Evolutionary conservation across 768 basidiomycete genomes (phyloP), one percentile per base, ranked within the genome.

Genomic region (Sarcomyxa edulis): DNA sequence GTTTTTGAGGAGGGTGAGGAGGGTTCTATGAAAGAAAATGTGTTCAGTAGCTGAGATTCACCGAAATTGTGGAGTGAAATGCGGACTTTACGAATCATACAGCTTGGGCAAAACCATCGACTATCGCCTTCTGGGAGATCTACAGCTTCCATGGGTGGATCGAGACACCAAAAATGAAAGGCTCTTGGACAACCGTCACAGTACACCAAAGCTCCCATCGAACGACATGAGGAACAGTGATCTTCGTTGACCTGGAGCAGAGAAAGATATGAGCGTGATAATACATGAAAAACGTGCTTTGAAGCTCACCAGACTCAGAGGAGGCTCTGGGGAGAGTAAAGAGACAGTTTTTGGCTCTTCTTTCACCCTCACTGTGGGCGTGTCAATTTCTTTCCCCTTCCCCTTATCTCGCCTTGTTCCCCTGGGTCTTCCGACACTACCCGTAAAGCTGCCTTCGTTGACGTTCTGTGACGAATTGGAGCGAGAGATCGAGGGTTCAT

Each of bases 121-220:
- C 81, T 76, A 62, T 89, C 86, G 9, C 87, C 85, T 31, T 96
- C 78, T 12, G 42, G 42, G 10, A 43, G 35, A 59, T 96, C 91
- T 45, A 84, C 72, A 34, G 80, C 68, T 45, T 93, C 88, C 69
- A 97, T 76, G 15, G 96, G 96, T 37, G 96, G 96, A 59, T 99
- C 87, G 48, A 99, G 73, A 60, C 96, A 99, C 76, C 86, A 83
- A 44, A 98, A 80, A 63, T 99, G 96, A 60, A 96, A 99, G 6
- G 93, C 91, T 47, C 85, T 69, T 24, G 95, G 90, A 58, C 96
- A 99, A 14, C 94, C 93, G 59, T 98, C 96, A 60, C 96, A 99
- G 58, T 96, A 98, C 14, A 99, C 78, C 44, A 98, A 72, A 30
- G 85, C 77, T 33, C 95, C 95, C 48, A 65, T 65, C 18, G 83